Conservation (phyloP, 2,329 filamentous ascomycete genomes). For the Pseudomassariella vexata region DNA sequence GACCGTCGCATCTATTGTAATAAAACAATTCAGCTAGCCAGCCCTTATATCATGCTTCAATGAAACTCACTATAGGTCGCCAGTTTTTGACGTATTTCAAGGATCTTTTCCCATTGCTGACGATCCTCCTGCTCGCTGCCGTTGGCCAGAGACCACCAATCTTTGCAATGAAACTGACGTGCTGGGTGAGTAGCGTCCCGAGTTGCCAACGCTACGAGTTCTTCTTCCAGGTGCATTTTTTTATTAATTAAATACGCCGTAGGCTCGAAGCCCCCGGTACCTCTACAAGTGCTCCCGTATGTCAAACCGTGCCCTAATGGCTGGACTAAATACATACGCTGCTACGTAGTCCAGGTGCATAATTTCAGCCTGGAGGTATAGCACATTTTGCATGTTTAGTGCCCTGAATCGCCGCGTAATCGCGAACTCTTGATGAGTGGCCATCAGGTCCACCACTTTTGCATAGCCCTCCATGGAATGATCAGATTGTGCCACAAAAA, state of each 20-base stretch:
- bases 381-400: conserved; percentile 19
- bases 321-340: too few species aligned
- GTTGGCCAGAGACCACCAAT: conserved; percentile 16
- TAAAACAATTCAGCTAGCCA: background rate
- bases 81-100: conserved; percentile 12
- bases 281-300: too few species aligned
- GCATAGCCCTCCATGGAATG: conserved; percentile 19
- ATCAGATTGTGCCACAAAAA: too few species aligned
- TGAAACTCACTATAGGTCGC: conserved; percentile 18
- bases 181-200: background rate
- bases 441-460: conserved; percentile 20
- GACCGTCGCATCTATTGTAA: conserved; percentile 10
- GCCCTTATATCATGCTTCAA: background rate
- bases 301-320: too few species aligned
- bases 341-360: conserved; percentile 18
- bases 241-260: too few species aligned
- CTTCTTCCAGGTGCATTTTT: conserved; percentile 16
- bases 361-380: conserved; percentile 24
- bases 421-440: conserved; percentile 15
- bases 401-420: conserved; percentile 20
- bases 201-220: conserved; percentile 6
- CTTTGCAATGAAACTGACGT: conserved; percentile 7
- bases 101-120: conserved; percentile 15
- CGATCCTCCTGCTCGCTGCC: conserved; percentile 6
- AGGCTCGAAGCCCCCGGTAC: too few species aligned